A percentile compares a stretch with the other conserved stretches of the same genome.
These are phyloP conservation scores for Trichoderma breve DNA, from an alignment of 2,329 filamentous ascomycete species.

Conservation along the genomic window DNA sequence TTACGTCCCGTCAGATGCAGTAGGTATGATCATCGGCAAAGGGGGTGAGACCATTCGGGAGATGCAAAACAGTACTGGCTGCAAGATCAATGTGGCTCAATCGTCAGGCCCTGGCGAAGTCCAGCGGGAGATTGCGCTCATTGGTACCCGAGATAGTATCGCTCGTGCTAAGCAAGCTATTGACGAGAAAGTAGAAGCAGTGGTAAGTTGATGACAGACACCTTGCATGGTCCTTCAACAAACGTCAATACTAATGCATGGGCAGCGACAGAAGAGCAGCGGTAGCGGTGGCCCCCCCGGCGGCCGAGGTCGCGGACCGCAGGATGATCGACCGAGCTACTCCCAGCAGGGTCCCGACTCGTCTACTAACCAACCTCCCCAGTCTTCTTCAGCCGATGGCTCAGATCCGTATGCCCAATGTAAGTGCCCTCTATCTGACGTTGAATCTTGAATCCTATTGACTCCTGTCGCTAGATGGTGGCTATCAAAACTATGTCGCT, in stretches of 20 bases:
- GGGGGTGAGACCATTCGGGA: slow-evolving; percentile 92
- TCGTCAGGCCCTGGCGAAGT: slow-evolving; percentile 73
- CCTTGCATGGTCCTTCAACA: background rate
- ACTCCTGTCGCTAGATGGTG: slow-evolving; percentile 56
- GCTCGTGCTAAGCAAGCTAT: slow-evolving; percentile 79
- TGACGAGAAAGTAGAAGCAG: slow-evolving; percentile 87
- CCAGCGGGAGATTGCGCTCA: slow-evolving; percentile 82
- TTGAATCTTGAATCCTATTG: background rate
- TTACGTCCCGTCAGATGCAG: slow-evolving; percentile 82
- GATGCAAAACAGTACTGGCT: slow-evolving; percentile 83
- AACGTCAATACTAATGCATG: slow-evolving; percentile 29
- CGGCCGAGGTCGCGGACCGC: slow-evolving; percentile 40
- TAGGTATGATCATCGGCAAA: slow-evolving; percentile 96
- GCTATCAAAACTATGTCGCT: slow-evolving; percentile 76
- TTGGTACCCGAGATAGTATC: slow-evolving; percentile 75
- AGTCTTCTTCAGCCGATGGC: slow-evolving; percentile 48
- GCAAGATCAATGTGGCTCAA: slow-evolving; percentile 92
- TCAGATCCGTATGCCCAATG: slow-evolving; percentile 74
- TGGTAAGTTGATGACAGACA: slow-evolving; percentile 55
- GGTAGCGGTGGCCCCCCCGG: slow-evolving; percentile 45
- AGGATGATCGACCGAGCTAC: slow-evolving; percentile 49
- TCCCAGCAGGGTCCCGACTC: slow-evolving; percentile 45
- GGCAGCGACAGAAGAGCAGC: slow-evolving; percentile 54
- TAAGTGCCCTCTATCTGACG: slow-evolving; percentile 41
- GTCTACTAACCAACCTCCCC: slow-evolving; percentile 43